Percentiles rank a stretch among this genome's conserved stretches.
Conservation (phyloP, 2,329 filamentous ascomycete genomes). For the Camillea tinctor region DNA sequence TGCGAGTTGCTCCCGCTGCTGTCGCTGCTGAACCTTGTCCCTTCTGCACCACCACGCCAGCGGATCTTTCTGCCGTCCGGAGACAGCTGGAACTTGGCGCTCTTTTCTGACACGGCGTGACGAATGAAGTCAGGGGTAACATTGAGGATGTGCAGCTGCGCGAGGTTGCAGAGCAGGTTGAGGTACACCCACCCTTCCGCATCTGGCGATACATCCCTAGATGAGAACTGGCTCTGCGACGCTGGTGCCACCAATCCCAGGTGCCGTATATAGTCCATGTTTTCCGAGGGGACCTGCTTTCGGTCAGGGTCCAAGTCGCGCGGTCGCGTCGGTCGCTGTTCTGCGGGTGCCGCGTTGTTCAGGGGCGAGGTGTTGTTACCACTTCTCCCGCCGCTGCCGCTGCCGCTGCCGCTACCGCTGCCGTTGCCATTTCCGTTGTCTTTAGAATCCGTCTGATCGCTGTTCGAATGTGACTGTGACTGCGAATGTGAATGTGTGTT, state of each 20-base stretch:
- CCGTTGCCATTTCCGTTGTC: constrained; percentile 33
- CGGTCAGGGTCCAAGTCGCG: constrained; percentile 76
- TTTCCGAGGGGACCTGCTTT: constrained; percentile 72
- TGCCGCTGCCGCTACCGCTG: constrained; percentile 28
- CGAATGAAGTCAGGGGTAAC: constrained; percentile 78
- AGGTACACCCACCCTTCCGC: constrained; percentile 79
- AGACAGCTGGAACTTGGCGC: constrained; percentile 74
- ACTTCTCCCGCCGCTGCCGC: constrained; percentile 19
- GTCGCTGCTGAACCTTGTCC: constrained; percentile 66
- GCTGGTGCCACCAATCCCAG: constrained; percentile 65
- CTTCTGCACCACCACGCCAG: constrained; percentile 69
- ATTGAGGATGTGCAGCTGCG: constrained; percentile 81
- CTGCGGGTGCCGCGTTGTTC: constrained; percentile 42
- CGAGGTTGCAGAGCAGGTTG: constrained; percentile 77
- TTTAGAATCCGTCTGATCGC: constrained; percentile 44
- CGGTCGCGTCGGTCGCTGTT: constrained; percentile 76
- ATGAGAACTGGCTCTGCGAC: constrained; percentile 42
- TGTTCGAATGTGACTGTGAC: constrained; percentile 43
- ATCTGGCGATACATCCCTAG: constrained; percentile 56
- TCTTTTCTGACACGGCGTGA: constrained; percentile 67
- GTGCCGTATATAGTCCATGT: constrained; percentile 77
- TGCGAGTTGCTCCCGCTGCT: constrained; percentile 51
- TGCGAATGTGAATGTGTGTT: constrained; percentile 41
- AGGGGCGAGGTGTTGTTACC: constrained; percentile 40
- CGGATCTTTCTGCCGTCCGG: constrained; percentile 74